These are phyloP conservation scores for Pleurotus citrinopileatus DNA, from an alignment of 768 basidiomycete genomes.

Conservation along the genomic window DNA sequence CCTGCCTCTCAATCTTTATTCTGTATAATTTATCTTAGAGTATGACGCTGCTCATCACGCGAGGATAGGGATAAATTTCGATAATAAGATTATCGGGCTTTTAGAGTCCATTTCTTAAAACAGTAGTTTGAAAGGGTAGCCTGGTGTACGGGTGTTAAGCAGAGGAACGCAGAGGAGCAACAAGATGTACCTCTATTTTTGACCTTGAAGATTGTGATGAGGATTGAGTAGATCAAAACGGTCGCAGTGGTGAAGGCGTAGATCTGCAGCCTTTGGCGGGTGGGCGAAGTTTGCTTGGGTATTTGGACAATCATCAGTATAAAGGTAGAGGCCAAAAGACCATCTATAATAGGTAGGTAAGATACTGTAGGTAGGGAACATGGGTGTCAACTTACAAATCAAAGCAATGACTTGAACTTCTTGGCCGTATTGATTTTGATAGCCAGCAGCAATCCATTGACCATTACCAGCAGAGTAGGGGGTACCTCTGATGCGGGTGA, in stretches of 20 bases:
- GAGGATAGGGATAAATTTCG: background rate
- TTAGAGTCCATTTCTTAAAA: slow-evolving; percentile 36
- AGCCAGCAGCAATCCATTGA: slow-evolving; percentile 85
- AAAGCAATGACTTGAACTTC: slow-evolving; percentile 86
- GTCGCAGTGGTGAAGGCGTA: slow-evolving; percentile 87
- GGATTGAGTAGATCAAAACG: slow-evolving; percentile 81
- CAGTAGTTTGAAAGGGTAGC: slow-evolving; percentile 80
- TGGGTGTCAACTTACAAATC: slow-evolving; percentile 63
- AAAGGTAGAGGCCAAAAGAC: slow-evolving; percentile 74
- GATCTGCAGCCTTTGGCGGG: slow-evolving; percentile 79
- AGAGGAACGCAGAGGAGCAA: background rate
- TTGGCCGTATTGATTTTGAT: slow-evolving; percentile 87
- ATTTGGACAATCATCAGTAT: slow-evolving; percentile 78
- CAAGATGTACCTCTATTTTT: slow-evolving; percentile 87
- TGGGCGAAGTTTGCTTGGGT: slow-evolving; percentile 70
- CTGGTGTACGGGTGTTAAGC: slow-evolving; percentile 29
- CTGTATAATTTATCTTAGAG: background rate
- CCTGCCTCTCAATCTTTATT: slow-evolving; percentile 20
- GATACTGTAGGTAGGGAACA: slow-evolving; percentile 1
- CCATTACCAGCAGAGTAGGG: slow-evolving; percentile 67
- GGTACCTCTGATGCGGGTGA: slow-evolving; percentile 82
- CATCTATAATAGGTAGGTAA: slow-evolving; percentile 53
- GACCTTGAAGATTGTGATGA: slow-evolving; percentile 83
- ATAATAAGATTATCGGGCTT: background rate
- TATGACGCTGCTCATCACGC: background rate